These are phyloP conservation scores for Candida easanensis DNA, from an alignment of 805 yeast genomes.

Conservation along the genomic window DNA sequence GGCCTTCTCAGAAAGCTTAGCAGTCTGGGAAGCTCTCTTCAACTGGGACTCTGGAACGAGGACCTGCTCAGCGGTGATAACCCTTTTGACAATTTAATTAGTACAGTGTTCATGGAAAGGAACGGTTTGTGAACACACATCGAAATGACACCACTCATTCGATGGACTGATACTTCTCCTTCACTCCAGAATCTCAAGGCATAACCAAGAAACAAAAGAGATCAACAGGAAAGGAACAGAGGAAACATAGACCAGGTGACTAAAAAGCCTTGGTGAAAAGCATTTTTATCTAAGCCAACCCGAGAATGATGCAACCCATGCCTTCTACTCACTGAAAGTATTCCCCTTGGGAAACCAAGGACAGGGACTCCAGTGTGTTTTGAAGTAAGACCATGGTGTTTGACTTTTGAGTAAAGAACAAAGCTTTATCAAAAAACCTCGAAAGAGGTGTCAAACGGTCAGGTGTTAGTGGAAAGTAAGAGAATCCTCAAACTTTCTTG, in stretches of 20 bases:
- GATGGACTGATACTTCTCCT: conserved; percentile 24
- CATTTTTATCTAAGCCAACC: conserved; percentile 5
- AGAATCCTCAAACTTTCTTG: not conserved
- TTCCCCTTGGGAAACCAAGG: conserved; percentile 6
- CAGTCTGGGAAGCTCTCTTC: conserved; percentile 78
- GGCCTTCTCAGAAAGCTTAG: conserved; percentile 72
- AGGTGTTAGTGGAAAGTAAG: conserved; percentile 4
- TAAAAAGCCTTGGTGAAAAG: conserved; percentile 1
- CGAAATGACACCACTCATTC: conserved; percentile 33
- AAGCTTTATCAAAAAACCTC: conserved; percentile 19
- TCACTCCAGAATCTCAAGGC: not conserved
- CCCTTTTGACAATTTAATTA: conserved; percentile 21
- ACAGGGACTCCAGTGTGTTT: conserved; percentile 8
- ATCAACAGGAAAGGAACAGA: conserved; percentile 26
- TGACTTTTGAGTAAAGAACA: conserved; percentile 19
- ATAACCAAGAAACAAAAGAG: not conserved
- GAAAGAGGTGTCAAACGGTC: conserved; percentile 3
- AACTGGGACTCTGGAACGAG: conserved; percentile 78
- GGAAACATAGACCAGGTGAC: conserved; percentile 23
- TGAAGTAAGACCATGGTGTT: conserved; percentile 3
- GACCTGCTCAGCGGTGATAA: conserved; percentile 37
- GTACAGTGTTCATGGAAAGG: conserved; percentile 4
- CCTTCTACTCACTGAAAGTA: conserved; percentile 21
- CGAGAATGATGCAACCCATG: conserved; percentile 25
- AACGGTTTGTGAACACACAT: conserved; percentile 14